Base-by-base conservation (phyloP, 257 asterid genomes). In the Nicotiana attenuata region DNA sequence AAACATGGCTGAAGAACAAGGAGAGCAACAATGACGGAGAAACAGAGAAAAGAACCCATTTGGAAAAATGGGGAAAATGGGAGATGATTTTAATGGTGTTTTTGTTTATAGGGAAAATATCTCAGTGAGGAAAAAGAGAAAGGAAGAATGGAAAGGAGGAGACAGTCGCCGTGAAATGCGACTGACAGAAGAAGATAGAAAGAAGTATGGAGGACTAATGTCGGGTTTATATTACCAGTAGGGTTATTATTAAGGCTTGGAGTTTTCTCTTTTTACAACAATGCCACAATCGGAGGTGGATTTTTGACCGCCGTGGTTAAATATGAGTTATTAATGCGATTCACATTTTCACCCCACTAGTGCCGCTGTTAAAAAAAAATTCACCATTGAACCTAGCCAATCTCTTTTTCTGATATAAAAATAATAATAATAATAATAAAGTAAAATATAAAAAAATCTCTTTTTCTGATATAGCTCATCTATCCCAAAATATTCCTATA, bases 171-270 rank as follows among this genome's bases (percentile, higher is more conserved):
- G 76, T 31, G 38, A 80, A 29, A 10, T 80, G 86, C 81, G 89
- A 86, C 86, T 77, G 88, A 81, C 82, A 82, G 83, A 38, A 41
- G 55, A 63, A 22, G 81, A 76, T 35, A 31, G 77, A 57, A 77
- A 31, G 65, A 26, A 20, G 20, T 28, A 80, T 29, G 78, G 83
- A 63, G 79, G 85, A 82, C 85, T 77, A 16, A 16, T 84, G 87
- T 81, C 86, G 85, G 86, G 65, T 77, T 81, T 88, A 84, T 88
- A 84, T 77, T 75, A 77, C 69, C 75, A n/a, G 4, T 1, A 1
- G 3, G 5, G n/a, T 14, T 47, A 8, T 1, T 35, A 5, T 15
- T 3, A 41, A 55, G 84, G 60, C 73, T 82, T 61, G 22, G 29
- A 45, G 7, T 83, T 80, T 4, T 3, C 0, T 16, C 0, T 41